Evolutionary conservation across 148 eudicot genomes (phyloP).

Genomic region (Amaranthus cruentus): DNA sequence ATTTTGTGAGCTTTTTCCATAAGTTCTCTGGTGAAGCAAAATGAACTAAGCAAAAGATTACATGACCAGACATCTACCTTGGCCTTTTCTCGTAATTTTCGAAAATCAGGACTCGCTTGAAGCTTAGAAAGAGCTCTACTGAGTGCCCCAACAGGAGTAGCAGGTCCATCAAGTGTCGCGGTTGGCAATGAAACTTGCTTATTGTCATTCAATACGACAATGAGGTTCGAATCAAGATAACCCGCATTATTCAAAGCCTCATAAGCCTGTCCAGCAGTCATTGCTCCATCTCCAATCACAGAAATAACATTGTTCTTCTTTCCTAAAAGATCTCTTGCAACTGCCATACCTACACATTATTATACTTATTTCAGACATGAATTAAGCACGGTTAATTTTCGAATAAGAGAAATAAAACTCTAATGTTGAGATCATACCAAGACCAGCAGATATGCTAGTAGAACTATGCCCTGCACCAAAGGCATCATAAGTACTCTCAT

Average conservation of each 20-base stretch:
- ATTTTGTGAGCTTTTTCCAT: no score
- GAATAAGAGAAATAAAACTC: neutral
- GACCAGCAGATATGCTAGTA: constrained; percentile 85
- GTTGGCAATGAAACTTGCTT: constrained; percentile 77
- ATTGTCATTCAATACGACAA: constrained; percentile 64
- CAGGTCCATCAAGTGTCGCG: constrained; percentile 72
- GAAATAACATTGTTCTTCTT: constrained; percentile 53
- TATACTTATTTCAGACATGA: neutral
- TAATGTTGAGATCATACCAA: constrained; percentile 36
- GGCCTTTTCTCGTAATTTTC: constrained; percentile 65
- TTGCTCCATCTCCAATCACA: constrained; percentile 81
- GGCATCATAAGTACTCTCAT: constrained; percentile 72
- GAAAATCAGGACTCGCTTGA: constrained; percentile 52
- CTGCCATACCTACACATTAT: constrained; percentile 55
- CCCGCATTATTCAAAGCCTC: constrained; percentile 87
- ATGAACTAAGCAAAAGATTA: no score
- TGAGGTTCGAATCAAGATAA: constrained; percentile 58
- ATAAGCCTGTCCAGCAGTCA: constrained; percentile 88
- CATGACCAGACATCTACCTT: constrained; percentile 32
- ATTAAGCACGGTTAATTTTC: neutral
- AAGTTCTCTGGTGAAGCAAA: no score
- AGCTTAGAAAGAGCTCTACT: constrained; percentile 53
- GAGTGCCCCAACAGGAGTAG: constrained; percentile 77
- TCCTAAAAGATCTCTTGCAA: constrained; percentile 69
- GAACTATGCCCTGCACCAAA: constrained; percentile 87